phyloP scores from a whole-genome alignment of 129 eudicot genomes.

The sunflower (Helianthus annuus) region HanXRQr2.0-SUNRISE NC_035434.2:166295037-166295536 shows the following conservation, averaged over 20 bases:
- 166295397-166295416: no score
- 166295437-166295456: no score
- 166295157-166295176: slow-evolving; percentile 14
- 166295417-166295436: no score
- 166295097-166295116: not conserved
- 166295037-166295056: not conserved
- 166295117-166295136: not conserved
- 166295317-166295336: slow-evolving; percentile 10
- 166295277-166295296: slow-evolving; percentile 14
- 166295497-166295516: no score
- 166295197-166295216: slow-evolving; percentile 6
- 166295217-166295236: not conserved
- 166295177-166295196: not conserved
- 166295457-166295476: no score
- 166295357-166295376: no score
- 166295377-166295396: no score
- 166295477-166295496: no score
- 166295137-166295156: not conserved
- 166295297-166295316: slow-evolving; percentile 16
- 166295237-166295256: not conserved
- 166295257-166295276: slow-evolving; percentile 9
- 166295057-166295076: not conserved
- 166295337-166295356: not conserved
- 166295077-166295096: slow-evolving; percentile 3
- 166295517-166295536: no score